Conservation (phyloP, 495 filamentous ascomycete genomes). For the Xylaria longipes region DNA sequence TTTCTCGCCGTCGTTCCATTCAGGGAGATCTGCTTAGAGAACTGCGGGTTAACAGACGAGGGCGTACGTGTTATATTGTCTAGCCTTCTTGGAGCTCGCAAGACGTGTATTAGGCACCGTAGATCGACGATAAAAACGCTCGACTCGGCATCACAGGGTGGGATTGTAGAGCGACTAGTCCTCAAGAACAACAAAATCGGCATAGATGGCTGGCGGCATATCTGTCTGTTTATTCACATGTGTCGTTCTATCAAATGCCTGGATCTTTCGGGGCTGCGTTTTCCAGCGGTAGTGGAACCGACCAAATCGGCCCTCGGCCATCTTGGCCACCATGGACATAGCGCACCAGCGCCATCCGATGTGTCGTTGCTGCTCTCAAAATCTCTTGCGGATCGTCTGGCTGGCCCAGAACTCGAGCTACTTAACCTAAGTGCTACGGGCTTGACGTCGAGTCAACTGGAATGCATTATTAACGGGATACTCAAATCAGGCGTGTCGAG, state of each 20-base stretch:
- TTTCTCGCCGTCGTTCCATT: slow-evolving; percentile 94
- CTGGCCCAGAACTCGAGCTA: slow-evolving; percentile 78
- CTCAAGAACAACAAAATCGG: slow-evolving; percentile 87
- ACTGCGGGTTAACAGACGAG: slow-evolving; percentile 85
- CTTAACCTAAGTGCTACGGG: slow-evolving; percentile 82
- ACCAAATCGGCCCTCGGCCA: slow-evolving; percentile 32
- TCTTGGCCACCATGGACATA: slow-evolving; percentile 28
- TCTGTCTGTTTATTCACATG: slow-evolving; percentile 88
- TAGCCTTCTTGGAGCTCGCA: slow-evolving; percentile 81
- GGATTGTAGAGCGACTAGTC: slow-evolving; percentile 84
- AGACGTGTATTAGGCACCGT: slow-evolving; percentile 52
- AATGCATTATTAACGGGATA: slow-evolving; percentile 75
- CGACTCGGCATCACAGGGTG: slow-evolving; percentile 55
- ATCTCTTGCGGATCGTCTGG: slow-evolving; percentile 76
- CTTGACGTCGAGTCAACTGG: slow-evolving; percentile 71
- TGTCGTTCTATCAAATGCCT: slow-evolving; percentile 84
- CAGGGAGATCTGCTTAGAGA: slow-evolving; percentile 81
- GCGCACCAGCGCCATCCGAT: slow-evolving; percentile 33
- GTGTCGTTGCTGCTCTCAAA: slow-evolving; percentile 65
- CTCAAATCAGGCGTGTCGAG: slow-evolving; percentile 75
- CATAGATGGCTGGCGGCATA: slow-evolving; percentile 87
- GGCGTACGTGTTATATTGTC: slow-evolving; percentile 85
- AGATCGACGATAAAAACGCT: slow-evolving; percentile 38
- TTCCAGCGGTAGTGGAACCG: slow-evolving; percentile 60
- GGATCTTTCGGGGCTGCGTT: slow-evolving; percentile 84